A percentile compares a stretch with the other conserved stretches of the same genome.
These are phyloP conservation scores for Botrytis fabae DNA, from an alignment of 2,329 filamentous ascomycete genomes.

Conservation along the genomic window DNA sequence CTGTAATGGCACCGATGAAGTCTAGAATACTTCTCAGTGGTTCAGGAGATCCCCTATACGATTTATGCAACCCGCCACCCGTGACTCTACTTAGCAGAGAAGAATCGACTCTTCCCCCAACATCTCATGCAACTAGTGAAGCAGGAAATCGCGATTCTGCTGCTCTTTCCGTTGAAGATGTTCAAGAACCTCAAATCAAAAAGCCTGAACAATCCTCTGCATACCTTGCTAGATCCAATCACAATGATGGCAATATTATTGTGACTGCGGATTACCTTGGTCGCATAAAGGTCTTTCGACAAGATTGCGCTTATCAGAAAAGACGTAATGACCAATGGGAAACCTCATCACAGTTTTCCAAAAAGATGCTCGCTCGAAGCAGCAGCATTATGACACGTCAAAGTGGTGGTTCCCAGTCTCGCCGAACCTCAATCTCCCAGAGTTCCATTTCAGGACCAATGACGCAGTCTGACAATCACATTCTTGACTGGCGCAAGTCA, in stretches of 20 bases:
- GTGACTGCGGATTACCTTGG: constrained; percentile 87
- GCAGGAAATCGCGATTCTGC: constrained; percentile 36
- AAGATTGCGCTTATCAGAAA: constrained; percentile 78
- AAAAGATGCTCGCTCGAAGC: constrained; percentile 39
- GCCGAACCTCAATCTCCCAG: constrained; percentile 46
- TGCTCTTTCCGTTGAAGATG: constrained; percentile 11
- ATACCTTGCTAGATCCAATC: constrained; percentile 73
- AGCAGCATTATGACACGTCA: constrained; percentile 47
- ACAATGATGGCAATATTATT: constrained; percentile 84
- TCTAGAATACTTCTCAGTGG: constrained; percentile 75
- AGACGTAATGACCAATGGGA: constrained; percentile 78
- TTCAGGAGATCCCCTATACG: constrained; percentile 87
- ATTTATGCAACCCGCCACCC: constrained; percentile 92
- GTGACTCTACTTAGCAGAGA: constrained; percentile 76
- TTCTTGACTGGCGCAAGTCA: constrained; percentile 82
- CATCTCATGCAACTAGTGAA: constrained; percentile 30
- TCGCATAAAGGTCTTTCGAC: constrained; percentile 89
- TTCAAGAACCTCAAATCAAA: constrained; percentile 40
- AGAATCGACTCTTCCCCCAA: constrained; percentile 57
- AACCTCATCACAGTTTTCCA: constrained; percentile 70
- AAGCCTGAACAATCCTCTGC: constrained; percentile 69
- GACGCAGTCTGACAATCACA: constrained; percentile 68
- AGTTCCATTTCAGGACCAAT: constrained; percentile 37
- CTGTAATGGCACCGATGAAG: constrained; percentile 77
- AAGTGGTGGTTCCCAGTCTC: constrained; percentile 47